These are phyloP conservation scores for Mytilinidion resinicola DNA, from an alignment of 495 filamentous ascomycete species.

Conservation along the genomic window DNA sequence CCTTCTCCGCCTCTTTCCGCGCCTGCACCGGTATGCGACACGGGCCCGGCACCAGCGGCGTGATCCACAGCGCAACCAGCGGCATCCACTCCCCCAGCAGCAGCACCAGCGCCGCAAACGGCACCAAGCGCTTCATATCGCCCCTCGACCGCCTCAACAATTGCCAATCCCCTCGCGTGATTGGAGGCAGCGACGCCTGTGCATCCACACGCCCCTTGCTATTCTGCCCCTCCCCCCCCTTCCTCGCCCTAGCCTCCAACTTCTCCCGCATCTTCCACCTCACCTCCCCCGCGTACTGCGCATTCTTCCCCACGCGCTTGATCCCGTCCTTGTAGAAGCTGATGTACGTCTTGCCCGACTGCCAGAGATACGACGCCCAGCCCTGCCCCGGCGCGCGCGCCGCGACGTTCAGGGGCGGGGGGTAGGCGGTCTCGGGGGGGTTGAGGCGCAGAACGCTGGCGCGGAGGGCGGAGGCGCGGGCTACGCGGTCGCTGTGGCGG, in stretches of 20 bases:
- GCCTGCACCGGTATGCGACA: constrained; percentile 76
- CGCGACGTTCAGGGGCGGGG: constrained; percentile 52
- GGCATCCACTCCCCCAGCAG: constrained; percentile 83
- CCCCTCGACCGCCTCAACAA: constrained; percentile 56
- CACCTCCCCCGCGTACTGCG: constrained; percentile 36
- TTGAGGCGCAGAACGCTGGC: constrained; percentile 39
- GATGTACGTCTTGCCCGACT: constrained; percentile 53
- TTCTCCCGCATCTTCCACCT: constrained; percentile 39
- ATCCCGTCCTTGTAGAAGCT: constrained; percentile 86
- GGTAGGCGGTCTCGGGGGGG: constrained; percentile 53
- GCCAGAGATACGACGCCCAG: constrained; percentile 42
- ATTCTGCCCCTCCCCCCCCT: not conserved
- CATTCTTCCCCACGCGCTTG: constrained; percentile 57
- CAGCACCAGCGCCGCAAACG: constrained; percentile 65
- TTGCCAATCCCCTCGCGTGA: constrained; percentile 58
- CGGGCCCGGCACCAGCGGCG: constrained; percentile 63
- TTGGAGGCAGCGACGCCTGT: constrained; percentile 9
- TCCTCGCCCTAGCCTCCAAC: not conserved
- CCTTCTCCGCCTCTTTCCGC: constrained; percentile 45
- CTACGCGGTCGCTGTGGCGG: not conserved
- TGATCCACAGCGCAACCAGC: constrained; percentile 57
- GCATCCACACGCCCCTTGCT: not conserved
- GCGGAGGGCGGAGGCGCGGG: not conserved
- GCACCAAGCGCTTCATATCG: constrained; percentile 67
- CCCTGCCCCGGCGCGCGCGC: constrained; percentile 33